Conservation (phyloP, 148 eudicot genomes). For the Camellia sinensis region DNA sequence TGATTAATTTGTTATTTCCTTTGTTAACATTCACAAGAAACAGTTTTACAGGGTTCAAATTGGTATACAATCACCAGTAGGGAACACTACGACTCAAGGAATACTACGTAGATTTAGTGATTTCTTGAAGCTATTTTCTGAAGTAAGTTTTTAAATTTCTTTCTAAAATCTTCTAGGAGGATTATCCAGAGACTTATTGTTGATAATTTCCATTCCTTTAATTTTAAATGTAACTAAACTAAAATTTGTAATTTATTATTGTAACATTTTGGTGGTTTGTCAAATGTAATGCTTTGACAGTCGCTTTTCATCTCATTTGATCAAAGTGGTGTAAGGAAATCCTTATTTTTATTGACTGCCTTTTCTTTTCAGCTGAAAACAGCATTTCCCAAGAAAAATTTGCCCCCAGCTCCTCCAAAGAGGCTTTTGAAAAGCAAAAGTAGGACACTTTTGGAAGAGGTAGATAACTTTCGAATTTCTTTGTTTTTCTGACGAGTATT, state of each 20-base stretch:
- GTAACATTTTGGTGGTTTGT: neutral
- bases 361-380: slow-evolving; percentile 57
- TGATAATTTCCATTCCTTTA: neutral
- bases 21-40: slow-evolving; percentile 38
- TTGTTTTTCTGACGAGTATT: neutral
- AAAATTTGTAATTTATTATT: neutral
- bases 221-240: neutral
- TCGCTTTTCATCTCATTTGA: neutral
- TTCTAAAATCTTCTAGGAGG: neutral
- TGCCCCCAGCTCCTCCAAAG: slow-evolving; percentile 83
- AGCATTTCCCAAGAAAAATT: slow-evolving; percentile 56
- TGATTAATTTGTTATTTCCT: neutral
- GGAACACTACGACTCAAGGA: slow-evolving; percentile 65
- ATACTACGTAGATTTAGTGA: slow-evolving; percentile 79
- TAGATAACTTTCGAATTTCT: slow-evolving; percentile 20
- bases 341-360: slow-evolving; percentile 9
- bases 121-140: slow-evolving; percentile 75
- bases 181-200: neutral
- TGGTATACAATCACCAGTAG: slow-evolving; percentile 91
- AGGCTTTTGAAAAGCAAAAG: slow-evolving; percentile 68
- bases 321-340: neutral
- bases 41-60: slow-evolving; percentile 97
- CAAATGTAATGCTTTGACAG: neutral
- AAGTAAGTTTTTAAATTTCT: slow-evolving; percentile 43
- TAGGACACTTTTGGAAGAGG: slow-evolving; percentile 74